phyloP scores from a whole-genome alignment of 441 rosid genomes.

The Eutrema salsugineum region DNA sequence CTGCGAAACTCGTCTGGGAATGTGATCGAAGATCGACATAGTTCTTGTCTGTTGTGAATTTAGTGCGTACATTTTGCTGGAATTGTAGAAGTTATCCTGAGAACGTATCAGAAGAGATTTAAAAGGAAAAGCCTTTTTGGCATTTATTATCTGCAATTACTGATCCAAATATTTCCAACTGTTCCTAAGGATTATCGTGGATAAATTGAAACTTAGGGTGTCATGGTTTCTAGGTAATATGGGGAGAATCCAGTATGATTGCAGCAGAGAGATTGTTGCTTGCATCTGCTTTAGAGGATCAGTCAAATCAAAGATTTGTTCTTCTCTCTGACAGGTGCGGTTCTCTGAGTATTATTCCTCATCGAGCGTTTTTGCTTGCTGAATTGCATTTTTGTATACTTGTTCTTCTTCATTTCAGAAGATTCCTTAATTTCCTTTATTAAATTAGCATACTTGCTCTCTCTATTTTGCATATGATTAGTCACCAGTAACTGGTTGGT shows the following conservation, averaged over 20 bases:
- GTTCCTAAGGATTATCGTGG: background rate
- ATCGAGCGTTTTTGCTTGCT: background rate
- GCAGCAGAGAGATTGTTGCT: constrained; percentile 75
- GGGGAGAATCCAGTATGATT: constrained; percentile 92
- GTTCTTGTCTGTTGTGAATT: background rate
- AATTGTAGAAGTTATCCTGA: background rate
- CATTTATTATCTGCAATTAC: background rate
- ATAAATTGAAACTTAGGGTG: background rate
- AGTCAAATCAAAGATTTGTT: constrained; percentile 72
- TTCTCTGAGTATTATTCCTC: background rate
- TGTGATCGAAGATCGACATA: background rate
- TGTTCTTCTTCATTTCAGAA: background rate
- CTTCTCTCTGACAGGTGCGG: constrained; percentile 85
- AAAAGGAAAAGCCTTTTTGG: background rate
- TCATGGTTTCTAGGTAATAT: constrained; percentile 47
- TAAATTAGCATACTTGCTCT: too few relatives aligned
- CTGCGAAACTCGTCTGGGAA: background rate
- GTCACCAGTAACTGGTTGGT: background rate
- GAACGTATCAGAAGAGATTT: background rate
- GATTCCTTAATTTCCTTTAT: background rate
- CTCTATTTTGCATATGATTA: background rate
- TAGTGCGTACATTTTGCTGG: background rate
- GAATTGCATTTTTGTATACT: background rate
- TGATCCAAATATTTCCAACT: background rate
- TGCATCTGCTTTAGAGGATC: constrained; percentile 66